phyloP scores from a whole-genome alignment of 139 green algal genomes.

The Chlamydomonas eustigma region DNA sequence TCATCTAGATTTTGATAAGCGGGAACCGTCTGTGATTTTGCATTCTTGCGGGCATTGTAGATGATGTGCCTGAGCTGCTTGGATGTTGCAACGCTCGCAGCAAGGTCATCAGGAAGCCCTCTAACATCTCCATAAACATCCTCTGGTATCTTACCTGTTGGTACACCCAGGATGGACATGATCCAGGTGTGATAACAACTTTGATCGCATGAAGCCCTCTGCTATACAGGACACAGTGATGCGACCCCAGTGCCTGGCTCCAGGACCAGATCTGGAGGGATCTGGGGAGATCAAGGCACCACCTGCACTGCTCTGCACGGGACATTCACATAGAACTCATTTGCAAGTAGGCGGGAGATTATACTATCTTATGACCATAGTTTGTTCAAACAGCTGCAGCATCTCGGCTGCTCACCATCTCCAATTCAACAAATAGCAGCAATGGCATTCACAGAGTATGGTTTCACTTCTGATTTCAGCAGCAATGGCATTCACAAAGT shows the following conservation, averaged over 20 bases:
- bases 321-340: neutral
- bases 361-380: neutral
- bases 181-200: neutral
- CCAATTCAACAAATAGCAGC: no score
- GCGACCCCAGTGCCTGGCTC: neutral
- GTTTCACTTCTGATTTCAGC: no score
- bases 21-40: no score
- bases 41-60: no score
- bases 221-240: constrained; percentile 10
- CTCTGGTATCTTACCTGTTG: no score
- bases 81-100: no score
- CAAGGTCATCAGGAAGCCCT: no score
- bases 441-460: neutral
- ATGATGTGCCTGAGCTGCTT: no score
- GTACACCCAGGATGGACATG: neutral
- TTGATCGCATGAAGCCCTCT: neutral
- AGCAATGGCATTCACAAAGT: neutral
- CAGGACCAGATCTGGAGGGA: neutral
- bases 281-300: neutral
- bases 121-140: no score
- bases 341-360: neutral
- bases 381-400: neutral
- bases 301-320: neutral
- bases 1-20: no score
- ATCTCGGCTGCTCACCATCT: neutral